These are phyloP conservation scores for Cyberlindnera maritima DNA, from an alignment of 805 yeast species.

Conservation along the genomic window DNA sequence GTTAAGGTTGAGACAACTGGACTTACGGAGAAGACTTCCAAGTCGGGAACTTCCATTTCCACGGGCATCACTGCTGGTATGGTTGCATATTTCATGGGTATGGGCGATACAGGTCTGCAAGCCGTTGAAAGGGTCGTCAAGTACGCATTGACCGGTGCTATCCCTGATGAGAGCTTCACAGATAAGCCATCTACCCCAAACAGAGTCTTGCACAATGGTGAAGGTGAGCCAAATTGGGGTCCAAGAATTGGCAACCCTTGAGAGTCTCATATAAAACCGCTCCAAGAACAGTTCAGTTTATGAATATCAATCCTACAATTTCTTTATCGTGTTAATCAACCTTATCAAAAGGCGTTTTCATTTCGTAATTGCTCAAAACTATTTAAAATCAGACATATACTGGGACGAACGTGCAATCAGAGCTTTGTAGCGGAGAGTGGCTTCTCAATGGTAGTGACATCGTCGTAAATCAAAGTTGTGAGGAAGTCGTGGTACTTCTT, in stretches of 20 bases:
- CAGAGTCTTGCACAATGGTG: slow-evolving; percentile 43
- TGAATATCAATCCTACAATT: not conserved
- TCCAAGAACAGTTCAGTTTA: too few species aligned
- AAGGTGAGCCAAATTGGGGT: slow-evolving; percentile 29
- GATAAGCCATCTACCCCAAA: slow-evolving; percentile 60
- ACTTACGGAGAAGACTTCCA: slow-evolving; percentile 29
- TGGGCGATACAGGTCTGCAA: slow-evolving; percentile 35
- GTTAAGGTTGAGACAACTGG: slow-evolving; percentile 42
- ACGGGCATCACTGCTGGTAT: slow-evolving; percentile 44
- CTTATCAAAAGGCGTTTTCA: too few species aligned
- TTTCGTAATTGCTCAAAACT: too few species aligned
- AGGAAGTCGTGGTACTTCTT: slow-evolving; percentile 73
- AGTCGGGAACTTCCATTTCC: slow-evolving; percentile 51
- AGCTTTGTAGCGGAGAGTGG: slow-evolving; percentile 19
- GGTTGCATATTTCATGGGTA: slow-evolving; percentile 42
- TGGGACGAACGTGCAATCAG: slow-evolving; percentile 5
- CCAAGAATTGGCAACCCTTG: slow-evolving; percentile 8
- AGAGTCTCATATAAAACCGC: too few species aligned
- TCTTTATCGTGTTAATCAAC: too few species aligned
- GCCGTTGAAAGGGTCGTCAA: slow-evolving; percentile 40
- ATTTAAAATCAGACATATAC: too few species aligned
- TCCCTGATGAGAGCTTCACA: slow-evolving; percentile 44
- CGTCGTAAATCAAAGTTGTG: slow-evolving; percentile 74
- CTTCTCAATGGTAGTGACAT: slow-evolving; percentile 49
- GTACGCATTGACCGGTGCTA: slow-evolving; percentile 44